phyloP scores from a whole-genome alignment of 176 grass and related monocot genomes.

The Carex kokanica region DNA sequence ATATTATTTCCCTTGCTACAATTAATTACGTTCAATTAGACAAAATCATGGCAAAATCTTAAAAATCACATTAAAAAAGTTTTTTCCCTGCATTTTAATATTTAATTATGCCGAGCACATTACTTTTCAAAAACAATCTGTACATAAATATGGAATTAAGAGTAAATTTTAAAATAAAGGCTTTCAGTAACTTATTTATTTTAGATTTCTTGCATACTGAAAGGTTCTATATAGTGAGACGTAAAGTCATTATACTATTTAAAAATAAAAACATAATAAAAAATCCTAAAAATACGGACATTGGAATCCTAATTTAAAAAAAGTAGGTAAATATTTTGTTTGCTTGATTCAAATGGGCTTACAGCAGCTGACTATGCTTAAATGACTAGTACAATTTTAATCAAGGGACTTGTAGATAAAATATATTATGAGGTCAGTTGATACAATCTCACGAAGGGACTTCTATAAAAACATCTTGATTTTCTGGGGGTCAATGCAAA shows the following conservation, averaged over 20 bases:
- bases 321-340: neutral
- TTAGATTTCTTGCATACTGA: no score
- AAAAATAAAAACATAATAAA: neutral
- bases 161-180: no score
- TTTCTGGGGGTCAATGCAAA: neutral
- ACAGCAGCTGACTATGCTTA: neutral
- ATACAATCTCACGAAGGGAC: neutral
- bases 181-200: no score
- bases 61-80: no score
- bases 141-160: neutral
- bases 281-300: neutral
- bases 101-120: no score
- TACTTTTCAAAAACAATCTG: neutral
- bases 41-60: neutral
- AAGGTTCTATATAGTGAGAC: no score
- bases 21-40: neutral
- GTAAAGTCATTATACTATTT: neutral
- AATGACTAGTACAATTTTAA: neutral
- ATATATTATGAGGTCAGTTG: neutral
- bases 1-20: neutral
- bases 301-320: neutral
- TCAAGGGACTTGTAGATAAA: neutral
- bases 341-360: neutral
- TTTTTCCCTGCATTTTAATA: no score
- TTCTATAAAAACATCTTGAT: neutral